phyloP scores from a whole-genome alignment of 2,329 filamentous ascomycete genomes.

The Trichoderma oligosporum region DNA sequence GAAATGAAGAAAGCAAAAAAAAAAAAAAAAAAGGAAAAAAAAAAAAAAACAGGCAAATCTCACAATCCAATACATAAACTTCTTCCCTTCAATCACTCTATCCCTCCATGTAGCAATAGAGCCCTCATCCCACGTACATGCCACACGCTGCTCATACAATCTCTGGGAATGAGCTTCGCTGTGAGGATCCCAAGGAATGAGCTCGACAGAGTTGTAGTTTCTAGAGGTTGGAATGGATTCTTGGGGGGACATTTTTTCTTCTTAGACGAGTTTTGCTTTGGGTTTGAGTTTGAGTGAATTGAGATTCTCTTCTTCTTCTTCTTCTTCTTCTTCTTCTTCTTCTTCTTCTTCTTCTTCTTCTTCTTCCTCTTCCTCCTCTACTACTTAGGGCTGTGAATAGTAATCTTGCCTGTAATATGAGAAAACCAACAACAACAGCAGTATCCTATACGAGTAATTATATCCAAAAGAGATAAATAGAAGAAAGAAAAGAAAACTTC shows the following conservation, averaged over 20 bases:
- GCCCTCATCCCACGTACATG: constrained; percentile 43
- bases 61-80: constrained; percentile 41
- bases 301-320: not conserved
- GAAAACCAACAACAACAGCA: no score
- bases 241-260: not conserved
- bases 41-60: constrained; percentile 21
- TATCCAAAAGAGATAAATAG: no score
- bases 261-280: no score
- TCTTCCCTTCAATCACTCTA: constrained; percentile 34
- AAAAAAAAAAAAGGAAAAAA: not conserved
- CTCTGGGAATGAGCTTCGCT: constrained; percentile 39
- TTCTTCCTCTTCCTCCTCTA: no score
- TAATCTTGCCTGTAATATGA: no score
- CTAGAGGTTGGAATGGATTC: not conserved
- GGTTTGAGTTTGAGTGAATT: not conserved
- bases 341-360: no score
- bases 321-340: not conserved
- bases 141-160: constrained; percentile 42
- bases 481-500: no score
- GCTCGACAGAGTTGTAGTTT: constrained; percentile 20
- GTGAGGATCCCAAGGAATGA: constrained; percentile 44
- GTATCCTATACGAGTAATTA: no score
- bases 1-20: not conserved
- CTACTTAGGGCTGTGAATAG: no score
- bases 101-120: constrained; percentile 36